phyloP scores from a whole-genome alignment of 495 filamentous ascomycete genomes.

The Aspergillus sparsus region DNA sequence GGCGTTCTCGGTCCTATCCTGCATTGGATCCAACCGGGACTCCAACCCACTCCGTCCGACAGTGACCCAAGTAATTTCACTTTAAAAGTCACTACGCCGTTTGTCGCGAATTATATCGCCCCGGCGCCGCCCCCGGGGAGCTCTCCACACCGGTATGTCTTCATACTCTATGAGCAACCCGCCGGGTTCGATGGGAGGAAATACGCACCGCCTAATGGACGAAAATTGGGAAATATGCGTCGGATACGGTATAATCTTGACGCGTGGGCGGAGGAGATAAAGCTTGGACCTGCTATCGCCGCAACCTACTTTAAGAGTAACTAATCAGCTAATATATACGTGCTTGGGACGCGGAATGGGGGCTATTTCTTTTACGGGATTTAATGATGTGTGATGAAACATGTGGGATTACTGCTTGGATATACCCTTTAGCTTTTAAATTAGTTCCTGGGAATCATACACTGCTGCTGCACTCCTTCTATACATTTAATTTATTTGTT shows the following conservation, averaged over 20 bases:
- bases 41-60: constrained; percentile 28
- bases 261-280: constrained; percentile 46
- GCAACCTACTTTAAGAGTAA: constrained; percentile 56
- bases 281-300: constrained; percentile 51
- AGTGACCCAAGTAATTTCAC: constrained; percentile 14
- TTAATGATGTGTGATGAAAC: too few species aligned
- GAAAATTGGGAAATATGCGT: constrained; percentile 38
- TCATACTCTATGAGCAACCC: constrained; percentile 60
- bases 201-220: constrained; percentile 44
- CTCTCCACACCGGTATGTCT: constrained; percentile 57
- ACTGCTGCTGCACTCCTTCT: too few species aligned
- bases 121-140: constrained; percentile 54
- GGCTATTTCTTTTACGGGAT: too few species aligned
- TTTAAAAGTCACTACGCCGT: constrained; percentile 28
- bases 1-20: constrained; percentile 40
- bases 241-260: constrained; percentile 57
- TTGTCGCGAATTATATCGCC: constrained; percentile 49
- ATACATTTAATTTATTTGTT: too few species aligned
- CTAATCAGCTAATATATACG: constrained; percentile 7
- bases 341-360: too few species aligned
- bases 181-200: constrained; percentile 45
- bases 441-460: too few species aligned
- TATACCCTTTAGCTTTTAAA: too few species aligned
- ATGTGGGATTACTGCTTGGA: too few species aligned
- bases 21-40: constrained; percentile 53